Evolutionary conservation across 352 stramenopile genomes (phyloP).

Genomic region (Blastocystis sp.): DNA sequence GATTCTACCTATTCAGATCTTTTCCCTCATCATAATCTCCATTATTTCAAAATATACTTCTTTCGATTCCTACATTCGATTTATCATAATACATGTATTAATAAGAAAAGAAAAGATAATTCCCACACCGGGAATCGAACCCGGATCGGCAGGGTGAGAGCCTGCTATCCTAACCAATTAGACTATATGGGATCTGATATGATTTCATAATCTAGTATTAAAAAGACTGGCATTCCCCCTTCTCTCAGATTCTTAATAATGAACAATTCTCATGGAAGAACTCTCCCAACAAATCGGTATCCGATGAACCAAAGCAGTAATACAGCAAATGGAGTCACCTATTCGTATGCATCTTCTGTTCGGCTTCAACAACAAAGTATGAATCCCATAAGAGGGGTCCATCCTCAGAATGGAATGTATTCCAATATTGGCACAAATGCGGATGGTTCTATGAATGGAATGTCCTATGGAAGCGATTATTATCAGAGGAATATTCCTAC

Average conservation of each 20-base stretch:
- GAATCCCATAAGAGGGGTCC: no score
- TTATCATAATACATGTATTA: background rate
- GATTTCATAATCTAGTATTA: no score
- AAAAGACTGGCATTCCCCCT: no score
- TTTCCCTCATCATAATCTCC: background rate
- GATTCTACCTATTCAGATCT: background rate
- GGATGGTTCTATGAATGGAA: no score
- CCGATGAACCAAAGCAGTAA: no score
- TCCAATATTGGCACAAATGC: no score
- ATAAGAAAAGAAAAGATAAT: slow-evolving; percentile 4
- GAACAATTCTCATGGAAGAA: background rate
- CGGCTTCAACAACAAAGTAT: no score
- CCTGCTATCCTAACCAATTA: slow-evolving; percentile 61
- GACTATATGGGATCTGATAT: slow-evolving; percentile 52
- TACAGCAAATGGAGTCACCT: no score
- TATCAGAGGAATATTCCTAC: no score
- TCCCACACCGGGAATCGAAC: slow-evolving; percentile 58
- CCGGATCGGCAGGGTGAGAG: slow-evolving; percentile 58
- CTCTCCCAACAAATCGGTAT: background rate
- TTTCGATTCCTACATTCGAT: background rate
- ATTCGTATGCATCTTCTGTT: no score
- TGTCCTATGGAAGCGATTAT: no score
- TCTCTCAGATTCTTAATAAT: background rate
- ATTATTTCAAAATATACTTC: background rate
- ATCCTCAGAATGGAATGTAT: no score